Conservation (phyloP, 768 basidiomycete species). For the Tylopilus sp. region DNA sequence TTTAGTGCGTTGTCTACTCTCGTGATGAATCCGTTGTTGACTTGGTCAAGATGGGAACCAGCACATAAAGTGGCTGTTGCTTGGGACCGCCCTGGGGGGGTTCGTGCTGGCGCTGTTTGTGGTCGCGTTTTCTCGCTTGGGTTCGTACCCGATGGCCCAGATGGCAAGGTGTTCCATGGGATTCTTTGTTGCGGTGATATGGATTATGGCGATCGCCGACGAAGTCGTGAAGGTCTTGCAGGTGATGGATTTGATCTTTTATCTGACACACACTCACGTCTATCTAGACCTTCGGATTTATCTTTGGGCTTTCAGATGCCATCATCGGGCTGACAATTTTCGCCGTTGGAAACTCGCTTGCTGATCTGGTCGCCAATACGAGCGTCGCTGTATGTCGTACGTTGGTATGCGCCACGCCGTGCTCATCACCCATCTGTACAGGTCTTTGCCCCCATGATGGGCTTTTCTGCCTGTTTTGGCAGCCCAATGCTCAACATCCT, state of each 20-base stretch:
- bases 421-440: conserved; percentile 20
- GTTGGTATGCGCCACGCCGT: background rate
- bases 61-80: conserved; percentile 47
- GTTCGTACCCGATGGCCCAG: conserved; percentile 52
- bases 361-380: conserved; percentile 96
- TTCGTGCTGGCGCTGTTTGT: conserved; percentile 52
- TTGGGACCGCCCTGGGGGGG: conserved; percentile 56
- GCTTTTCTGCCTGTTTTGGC: conserved; percentile 92
- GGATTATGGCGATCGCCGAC: conserved; percentile 98
- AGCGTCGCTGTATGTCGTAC: conserved; percentile 72
- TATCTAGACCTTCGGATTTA: conserved; percentile 80
- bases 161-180: conserved; percentile 85
- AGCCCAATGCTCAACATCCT: conserved; percentile 91
- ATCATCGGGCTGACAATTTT: conserved; percentile 97
- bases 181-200: conserved; percentile 86
- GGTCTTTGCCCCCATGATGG: conserved; percentile 91
- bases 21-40: background rate
- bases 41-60: conserved; percentile 29
- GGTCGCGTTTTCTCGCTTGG: conserved; percentile 54
- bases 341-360: conserved; percentile 93
- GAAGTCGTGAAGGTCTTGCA: conserved; percentile 90
- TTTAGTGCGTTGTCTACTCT: conserved; percentile 55
- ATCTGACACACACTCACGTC: background rate
- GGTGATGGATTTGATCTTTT: conserved; percentile 39
- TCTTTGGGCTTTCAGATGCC: conserved; percentile 94